Conservation (phyloP, 495 filamentous ascomycete genomes). For the Haplographium delicatum region DNA sequence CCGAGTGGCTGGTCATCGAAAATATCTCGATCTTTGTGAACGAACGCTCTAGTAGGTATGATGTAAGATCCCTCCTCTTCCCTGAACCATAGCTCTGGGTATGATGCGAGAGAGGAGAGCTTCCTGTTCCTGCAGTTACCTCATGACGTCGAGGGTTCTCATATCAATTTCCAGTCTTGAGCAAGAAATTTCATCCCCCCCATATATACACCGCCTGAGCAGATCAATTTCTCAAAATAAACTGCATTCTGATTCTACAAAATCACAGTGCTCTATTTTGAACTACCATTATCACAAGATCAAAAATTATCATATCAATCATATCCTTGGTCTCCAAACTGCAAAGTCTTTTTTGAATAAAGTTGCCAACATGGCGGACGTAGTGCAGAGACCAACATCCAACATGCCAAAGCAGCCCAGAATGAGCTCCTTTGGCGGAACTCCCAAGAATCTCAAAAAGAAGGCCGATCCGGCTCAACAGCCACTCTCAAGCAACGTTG, state of each 20-base stretch:
- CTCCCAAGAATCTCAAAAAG: neutral
- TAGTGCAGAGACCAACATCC: conserved; percentile 4
- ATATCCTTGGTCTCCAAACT: neutral
- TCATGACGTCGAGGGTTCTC: conserved; percentile 8
- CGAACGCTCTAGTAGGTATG: neutral
- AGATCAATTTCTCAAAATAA: conserved; percentile 1
- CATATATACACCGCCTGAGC: conserved; percentile 2
- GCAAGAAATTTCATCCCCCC: neutral
- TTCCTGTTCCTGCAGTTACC: conserved; percentile 10
- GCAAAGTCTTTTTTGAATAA: neutral
- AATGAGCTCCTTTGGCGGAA: neutral
- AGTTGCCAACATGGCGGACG: conserved; percentile 17
- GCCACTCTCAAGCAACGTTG: conserved; percentile 2
- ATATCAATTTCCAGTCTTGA: neutral
- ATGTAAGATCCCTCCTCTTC: conserved; percentile 3
- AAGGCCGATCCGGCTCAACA: conserved; percentile 6
- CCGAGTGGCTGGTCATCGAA: no score
- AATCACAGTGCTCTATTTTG: neutral
- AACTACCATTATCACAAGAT: neutral
- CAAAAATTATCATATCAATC: neutral
- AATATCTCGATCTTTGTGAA: no score
- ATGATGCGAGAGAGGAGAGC: neutral
- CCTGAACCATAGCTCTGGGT: conserved; percentile 4
- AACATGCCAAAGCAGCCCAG: conserved; percentile 5
- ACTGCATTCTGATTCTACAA: neutral